phyloP scores from a whole-genome alignment of 768 basidiomycete species.

The Agaricus bisporus region DNA sequence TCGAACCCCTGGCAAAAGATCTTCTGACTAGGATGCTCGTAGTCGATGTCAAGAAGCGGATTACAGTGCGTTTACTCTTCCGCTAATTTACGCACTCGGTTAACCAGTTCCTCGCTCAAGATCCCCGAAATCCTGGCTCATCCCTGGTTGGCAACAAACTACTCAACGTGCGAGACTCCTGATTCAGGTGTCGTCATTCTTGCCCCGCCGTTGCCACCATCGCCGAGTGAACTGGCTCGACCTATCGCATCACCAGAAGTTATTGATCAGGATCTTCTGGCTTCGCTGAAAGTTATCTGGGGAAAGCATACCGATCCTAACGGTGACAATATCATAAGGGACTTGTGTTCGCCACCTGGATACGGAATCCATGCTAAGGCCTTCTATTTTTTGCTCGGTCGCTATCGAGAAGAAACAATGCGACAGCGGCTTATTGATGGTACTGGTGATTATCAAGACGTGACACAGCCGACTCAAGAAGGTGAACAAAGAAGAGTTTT shows the following conservation, averaged over 20 bases:
- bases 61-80: constrained; percentile 52
- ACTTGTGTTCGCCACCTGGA: constrained; percentile 65
- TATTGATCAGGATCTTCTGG: constrained; percentile 73
- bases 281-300: constrained; percentile 81
- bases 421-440: constrained; percentile 24
- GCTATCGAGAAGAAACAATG: constrained; percentile 59
- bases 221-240: constrained; percentile 59
- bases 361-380: constrained; percentile 77
- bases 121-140: constrained; percentile 82
- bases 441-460: constrained; percentile 38
- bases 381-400: constrained; percentile 79
- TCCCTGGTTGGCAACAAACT: constrained; percentile 67
- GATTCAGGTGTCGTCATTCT: constrained; percentile 23
- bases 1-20: constrained; percentile 82
- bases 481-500: constrained; percentile 25
- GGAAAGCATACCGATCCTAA: constrained; percentile 58
- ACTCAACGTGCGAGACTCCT: constrained; percentile 32
- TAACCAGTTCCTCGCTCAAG: constrained; percentile 31
- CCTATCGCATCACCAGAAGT: constrained; percentile 63
- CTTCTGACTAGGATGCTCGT: constrained; percentile 84
- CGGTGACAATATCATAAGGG: constrained; percentile 49
- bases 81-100: neutral
- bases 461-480: constrained; percentile 13
- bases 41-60: constrained; percentile 73
- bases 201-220: constrained; percentile 47